Evolutionary conservation across 805 yeast genomes (phyloP).

Genomic region (Peterozyma xylosa): DNA sequence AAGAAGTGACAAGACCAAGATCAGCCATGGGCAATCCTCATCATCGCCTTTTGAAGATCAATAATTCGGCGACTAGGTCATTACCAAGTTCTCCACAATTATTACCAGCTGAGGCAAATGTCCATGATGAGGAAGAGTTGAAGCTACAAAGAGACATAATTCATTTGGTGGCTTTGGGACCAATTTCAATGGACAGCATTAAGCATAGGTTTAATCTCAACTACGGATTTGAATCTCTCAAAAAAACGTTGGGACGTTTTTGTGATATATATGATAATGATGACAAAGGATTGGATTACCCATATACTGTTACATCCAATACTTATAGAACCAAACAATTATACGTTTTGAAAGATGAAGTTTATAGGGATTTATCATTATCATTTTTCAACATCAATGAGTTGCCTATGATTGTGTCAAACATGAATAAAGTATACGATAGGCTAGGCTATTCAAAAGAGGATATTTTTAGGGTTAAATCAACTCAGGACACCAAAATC

Average conservation of each 20-base stretch:
- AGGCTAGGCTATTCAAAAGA: slow-evolving; percentile 1
- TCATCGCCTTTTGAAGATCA: background rate
- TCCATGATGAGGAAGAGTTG: background rate
- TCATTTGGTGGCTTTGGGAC: slow-evolving; percentile 42
- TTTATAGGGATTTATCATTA: slow-evolving; percentile 18
- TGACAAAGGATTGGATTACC: slow-evolving; percentile 16
- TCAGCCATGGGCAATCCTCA: background rate
- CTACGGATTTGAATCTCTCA: slow-evolving; percentile 15
- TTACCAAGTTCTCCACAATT: slow-evolving; percentile 5
- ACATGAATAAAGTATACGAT: background rate
- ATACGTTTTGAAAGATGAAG: slow-evolving; percentile 27
- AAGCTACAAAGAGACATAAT: slow-evolving; percentile 27
- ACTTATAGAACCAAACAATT: slow-evolving; percentile 18
- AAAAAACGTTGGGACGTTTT: background rate
- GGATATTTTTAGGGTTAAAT: background rate
- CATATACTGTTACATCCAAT: slow-evolving; percentile 17
- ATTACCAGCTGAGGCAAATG: background rate
- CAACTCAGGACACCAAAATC: background rate
- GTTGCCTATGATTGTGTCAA: background rate
- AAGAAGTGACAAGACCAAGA: slow-evolving; percentile 1
- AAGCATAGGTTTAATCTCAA: slow-evolving; percentile 18
- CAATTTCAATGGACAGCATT: slow-evolving; percentile 26
- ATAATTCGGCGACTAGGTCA: background rate
- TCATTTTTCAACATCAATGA: background rate
- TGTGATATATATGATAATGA: slow-evolving; percentile 15